A percentile compares a stretch with the other conserved stretches of the same genome.
Evolutionary conservation across 257 asterid species (phyloP).

Genomic region (Primulina eburnea): DNA sequence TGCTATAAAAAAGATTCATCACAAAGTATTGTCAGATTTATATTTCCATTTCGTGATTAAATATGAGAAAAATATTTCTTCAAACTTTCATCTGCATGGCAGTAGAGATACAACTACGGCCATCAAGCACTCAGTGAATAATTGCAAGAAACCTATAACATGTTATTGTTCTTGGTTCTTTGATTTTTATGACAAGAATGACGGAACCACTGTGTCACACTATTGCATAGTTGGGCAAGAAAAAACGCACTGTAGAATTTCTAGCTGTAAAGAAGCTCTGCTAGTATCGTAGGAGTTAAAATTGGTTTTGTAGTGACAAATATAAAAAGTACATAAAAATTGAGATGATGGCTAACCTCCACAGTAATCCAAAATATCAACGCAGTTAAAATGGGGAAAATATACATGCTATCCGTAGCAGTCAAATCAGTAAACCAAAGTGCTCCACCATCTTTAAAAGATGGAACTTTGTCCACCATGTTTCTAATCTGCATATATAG

Average conservation of each 20-base stretch:
- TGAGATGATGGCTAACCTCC: conserved; percentile 47
- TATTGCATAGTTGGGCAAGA: conserved; percentile 2
- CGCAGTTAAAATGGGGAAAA: conserved; percentile 80
- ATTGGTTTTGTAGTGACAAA: not conserved
- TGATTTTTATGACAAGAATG: not conserved
- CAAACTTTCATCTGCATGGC: too few species aligned
- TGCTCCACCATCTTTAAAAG: conserved; percentile 82
- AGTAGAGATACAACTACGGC: too few species aligned
- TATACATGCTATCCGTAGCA: conserved; percentile 71
- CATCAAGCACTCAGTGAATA: too few species aligned
- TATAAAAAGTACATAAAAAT: not conserved
- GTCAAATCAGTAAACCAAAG: conserved; percentile 93
- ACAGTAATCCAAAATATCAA: conserved; percentile 88
- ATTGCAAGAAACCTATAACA: too few species aligned
- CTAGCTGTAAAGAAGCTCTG: conserved; percentile 14
- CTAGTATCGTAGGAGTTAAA: not conserved
- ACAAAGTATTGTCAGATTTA: not conserved
- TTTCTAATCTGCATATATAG: conserved; percentile 50
- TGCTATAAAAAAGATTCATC: not conserved
- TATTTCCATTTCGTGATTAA: too few species aligned
- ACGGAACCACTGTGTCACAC: not conserved
- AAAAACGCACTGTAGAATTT: not conserved
- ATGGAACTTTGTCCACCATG: conserved; percentile 88
- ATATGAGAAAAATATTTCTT: too few species aligned
- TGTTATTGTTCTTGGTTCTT: too few species aligned